Evolutionary conservation across 176 grass and related monocot genomes (phyloP), one percentile per base, ranked within the genome.

Genomic region (Aechmea fasciata): DNA sequence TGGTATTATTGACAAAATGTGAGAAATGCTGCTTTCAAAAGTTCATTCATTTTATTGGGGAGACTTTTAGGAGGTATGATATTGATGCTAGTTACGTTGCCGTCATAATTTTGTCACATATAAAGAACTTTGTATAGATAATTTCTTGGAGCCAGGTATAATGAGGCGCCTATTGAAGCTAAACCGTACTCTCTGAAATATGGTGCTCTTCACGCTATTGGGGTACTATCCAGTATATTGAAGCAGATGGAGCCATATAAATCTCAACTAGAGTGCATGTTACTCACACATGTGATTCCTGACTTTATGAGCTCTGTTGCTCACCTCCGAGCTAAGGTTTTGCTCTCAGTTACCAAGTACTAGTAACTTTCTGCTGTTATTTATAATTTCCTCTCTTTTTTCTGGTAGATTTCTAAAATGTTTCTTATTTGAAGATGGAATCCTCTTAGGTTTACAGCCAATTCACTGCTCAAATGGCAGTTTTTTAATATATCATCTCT

Each of bases 131-230:
- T 57, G 18, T 17, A 57, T 57, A 2, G 13, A 57, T 57, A 14
- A 18, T 57, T 18, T 18, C 13, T 57, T 57, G 53, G 14, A 22
- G 13, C 24, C 78, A 91, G 91, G 52, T 96, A 96, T 68, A 76
- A 87, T 47, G 87, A 87, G 68, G 69, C 84, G 78, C 66, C 87
- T 63, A 13, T 71, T 63, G 82, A 85, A 50, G 50, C 74, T 51
- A 90, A 85, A 69, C 84, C 91, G 65, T 96, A 90, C 69, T 73
- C 84, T 67, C 87, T 90, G 71, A 96, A 96, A 85, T 87, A 90
- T 85, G 91, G 91, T 20, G 91, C 91, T 24, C 91, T 96, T 87
- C 81, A 90, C 1, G 91, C 91, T 48, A 96, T 96, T 83, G 91
- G 91, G 59, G 77, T 87, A 80, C 80, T 96, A 18, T 96, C 87